Base-by-base conservation (phyloP, 495 filamentous ascomycete species). In the Tuber indicum region DNA sequence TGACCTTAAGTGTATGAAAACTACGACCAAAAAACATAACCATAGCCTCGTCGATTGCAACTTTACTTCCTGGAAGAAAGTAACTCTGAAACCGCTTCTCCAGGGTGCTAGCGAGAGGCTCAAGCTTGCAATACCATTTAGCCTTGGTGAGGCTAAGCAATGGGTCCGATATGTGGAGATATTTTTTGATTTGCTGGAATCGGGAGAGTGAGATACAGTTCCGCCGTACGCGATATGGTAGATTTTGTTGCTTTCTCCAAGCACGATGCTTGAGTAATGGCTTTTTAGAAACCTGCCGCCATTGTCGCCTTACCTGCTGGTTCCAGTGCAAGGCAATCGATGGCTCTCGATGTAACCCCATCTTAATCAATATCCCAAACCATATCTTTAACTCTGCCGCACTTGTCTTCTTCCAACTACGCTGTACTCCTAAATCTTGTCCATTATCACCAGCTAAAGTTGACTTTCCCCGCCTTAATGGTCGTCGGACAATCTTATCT, bases 1-100 rank as follows among this genome's bases (percentile, higher is more conserved):
- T 58, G 3, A 42, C 72, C 23, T 77, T 79, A 16, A 77, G 49
- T 23, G 71, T 76, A 75, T 79, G 46, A 23, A 44, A 32, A 16
- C n/a, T 70, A 41, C 52, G 49, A 21, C 71, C 77, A 6, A 73
- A 72, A 70, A 77, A 77, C 42, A 43, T 45, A 26, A 77, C 70
- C 12, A 79, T 77, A 32, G 72, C 72, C 66, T 73, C 72, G 70
- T 79, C 69, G 39, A 79, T 75, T 16, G 66, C 52, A 10, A 66
- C 36, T 42, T 77, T 36, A 3, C 17, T 79, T 10, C 69, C 17
- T 41, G 75, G 75, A n/a, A 76, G 47, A 72, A 58, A 62, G 10
- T 71, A 75, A 7, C 41, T 21, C 12, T 47, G 16, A 47, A 47
- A 47, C 45, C 16, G 45, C 45, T 47, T 14, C 12, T 47, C 10